Percentiles rank a stretch among this genome's conserved stretches.
Evolutionary conservation across 805 yeast species (phyloP).

Genomic region (Kazachstania psychrophila): DNA sequence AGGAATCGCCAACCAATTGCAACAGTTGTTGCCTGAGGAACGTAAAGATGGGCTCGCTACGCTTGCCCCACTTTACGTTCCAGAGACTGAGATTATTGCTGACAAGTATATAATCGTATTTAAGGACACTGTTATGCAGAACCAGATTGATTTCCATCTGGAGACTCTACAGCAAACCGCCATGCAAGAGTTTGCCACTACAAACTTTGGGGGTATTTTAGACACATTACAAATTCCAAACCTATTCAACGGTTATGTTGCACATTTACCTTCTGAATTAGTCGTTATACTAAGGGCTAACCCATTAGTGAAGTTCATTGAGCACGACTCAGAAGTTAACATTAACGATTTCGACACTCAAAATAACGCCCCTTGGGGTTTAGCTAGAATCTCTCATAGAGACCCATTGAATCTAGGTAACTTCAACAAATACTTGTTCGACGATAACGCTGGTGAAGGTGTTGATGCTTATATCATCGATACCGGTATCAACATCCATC

Average conservation of each 20-base stretch:
- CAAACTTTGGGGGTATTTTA: slow-evolving; percentile 41
- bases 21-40: slow-evolving; percentile 32
- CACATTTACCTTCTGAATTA: slow-evolving; percentile 67
- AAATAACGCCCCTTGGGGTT: slow-evolving; percentile 90
- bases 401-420: slow-evolving; percentile 56
- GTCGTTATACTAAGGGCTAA: slow-evolving; percentile 62
- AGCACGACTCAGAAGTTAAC: slow-evolving; percentile 62
- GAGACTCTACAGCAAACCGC: slow-evolving; percentile 45
- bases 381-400: slow-evolving; percentile 82
- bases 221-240: slow-evolving; percentile 50
- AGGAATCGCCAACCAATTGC: background rate
- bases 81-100: slow-evolving; percentile 43
- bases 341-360: slow-evolving; percentile 58
- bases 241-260: slow-evolving; percentile 69
- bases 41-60: too few species aligned
- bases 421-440: slow-evolving; percentile 65
- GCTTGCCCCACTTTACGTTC: slow-evolving; percentile 16
- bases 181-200: slow-evolving; percentile 1
- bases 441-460: slow-evolving; percentile 68
- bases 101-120: slow-evolving; percentile 80
- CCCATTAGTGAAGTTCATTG: slow-evolving; percentile 61
- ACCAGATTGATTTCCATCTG: slow-evolving; percentile 50
- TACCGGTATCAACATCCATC: slow-evolving; percentile 74
- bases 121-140: slow-evolving; percentile 50
- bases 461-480: slow-evolving; percentile 83